Conservation (phyloP, 441 rosid genomes). For the Capsella rubella region DNA sequence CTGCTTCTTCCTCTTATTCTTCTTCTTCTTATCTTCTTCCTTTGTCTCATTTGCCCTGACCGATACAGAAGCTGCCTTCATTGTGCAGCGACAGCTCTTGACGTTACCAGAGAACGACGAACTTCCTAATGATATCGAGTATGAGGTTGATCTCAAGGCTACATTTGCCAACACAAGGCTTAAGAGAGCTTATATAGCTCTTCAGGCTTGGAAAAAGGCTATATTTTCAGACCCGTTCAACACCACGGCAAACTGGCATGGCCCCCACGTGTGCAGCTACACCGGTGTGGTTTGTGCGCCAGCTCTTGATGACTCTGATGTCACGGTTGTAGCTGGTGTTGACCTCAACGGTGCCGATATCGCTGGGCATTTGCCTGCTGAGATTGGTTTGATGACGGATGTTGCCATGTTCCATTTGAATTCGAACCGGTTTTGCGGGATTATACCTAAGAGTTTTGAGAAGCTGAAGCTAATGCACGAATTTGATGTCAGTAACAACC, state of each 20-base stretch:
- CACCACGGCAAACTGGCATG: conserved; percentile 75
- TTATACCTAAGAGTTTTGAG: conserved; percentile 67
- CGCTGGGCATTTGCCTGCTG: conserved; percentile 82
- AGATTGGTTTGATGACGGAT: conserved; percentile 78
- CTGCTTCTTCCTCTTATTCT: conserved; percentile 44
- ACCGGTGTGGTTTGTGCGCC: conserved; percentile 79
- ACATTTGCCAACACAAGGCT: conserved; percentile 68
- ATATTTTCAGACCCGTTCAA: conserved; percentile 79
- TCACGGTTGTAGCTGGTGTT: conserved; percentile 68
- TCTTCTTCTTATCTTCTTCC: conserved; percentile 41
- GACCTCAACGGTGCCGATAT: conserved; percentile 90
- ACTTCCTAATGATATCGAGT: conserved; percentile 51
- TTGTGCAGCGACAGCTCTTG: conserved; percentile 71
- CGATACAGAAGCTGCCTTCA: conserved; percentile 59
- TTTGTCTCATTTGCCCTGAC: conserved; percentile 54
- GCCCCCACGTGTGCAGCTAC: conserved; percentile 69
- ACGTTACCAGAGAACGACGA: conserved; percentile 51
- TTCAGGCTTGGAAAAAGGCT: conserved; percentile 82
- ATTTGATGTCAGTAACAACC: conserved; percentile 88
- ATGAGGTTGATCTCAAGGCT: conserved; percentile 46
- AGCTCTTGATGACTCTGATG: conserved; percentile 57
- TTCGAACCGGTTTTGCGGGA: conserved; percentile 85
- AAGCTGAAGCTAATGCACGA: conserved; percentile 67
- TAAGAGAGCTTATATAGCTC: conserved; percentile 71
- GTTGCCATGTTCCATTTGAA: conserved; percentile 75